Conservation (phyloP, 306 rosid genomes). For the Crotalaria pallida region DNA sequence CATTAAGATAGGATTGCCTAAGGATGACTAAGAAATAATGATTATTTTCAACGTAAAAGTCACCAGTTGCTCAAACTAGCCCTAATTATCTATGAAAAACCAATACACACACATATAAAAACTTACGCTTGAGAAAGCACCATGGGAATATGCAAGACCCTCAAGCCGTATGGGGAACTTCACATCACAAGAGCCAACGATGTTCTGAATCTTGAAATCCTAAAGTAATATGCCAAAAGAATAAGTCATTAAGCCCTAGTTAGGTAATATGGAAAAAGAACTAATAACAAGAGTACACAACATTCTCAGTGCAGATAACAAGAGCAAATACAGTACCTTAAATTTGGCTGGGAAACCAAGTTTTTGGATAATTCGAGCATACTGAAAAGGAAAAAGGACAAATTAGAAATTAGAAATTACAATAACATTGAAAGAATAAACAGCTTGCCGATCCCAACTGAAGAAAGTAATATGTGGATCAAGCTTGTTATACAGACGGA, state of each 20-base stretch:
- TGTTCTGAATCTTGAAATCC: constrained; percentile 89
- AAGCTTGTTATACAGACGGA: neutral
- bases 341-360: constrained; percentile 86
- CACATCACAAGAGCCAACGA: constrained; percentile 90
- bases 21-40: neutral
- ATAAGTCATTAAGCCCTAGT: neutral
- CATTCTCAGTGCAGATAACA: neutral
- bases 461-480: neutral
- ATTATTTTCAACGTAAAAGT: neutral
- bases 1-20: neutral
- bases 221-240: neutral
- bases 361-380: constrained; percentile 89
- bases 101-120: neutral
- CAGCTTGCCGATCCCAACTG: neutral
- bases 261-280: neutral
- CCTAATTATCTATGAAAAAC: neutral
- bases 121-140: constrained; percentile 91
- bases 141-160: constrained; percentile 87
- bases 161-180: constrained; percentile 92
- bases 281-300: neutral
- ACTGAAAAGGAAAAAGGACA: constrained; percentile 46
- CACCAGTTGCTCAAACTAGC: neutral
- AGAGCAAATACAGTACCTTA: constrained; percentile 44
- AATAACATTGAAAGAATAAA: neutral
- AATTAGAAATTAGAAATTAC: constrained; percentile 8